phyloP scores from a whole-genome alignment of 2,329 filamentous ascomycete genomes.

The Cladobotryum mycophilum region DNA sequence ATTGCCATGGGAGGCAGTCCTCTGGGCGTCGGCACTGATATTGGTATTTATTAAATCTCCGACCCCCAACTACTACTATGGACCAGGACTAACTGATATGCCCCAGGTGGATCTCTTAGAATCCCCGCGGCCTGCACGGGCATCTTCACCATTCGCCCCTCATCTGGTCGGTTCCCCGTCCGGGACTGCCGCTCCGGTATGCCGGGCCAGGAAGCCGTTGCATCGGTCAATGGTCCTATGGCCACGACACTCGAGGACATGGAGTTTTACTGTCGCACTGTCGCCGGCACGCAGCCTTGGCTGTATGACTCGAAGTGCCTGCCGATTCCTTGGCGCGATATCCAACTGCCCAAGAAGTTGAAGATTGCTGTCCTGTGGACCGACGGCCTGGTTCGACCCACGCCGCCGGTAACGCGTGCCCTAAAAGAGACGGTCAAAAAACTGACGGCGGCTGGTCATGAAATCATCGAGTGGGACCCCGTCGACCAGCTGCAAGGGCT shows the following conservation, averaged over 20 bases:
- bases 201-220: conserved; percentile 58
- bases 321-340: conserved; percentile 49
- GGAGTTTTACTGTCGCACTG: conserved; percentile 44
- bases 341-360: conserved; percentile 33
- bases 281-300: conserved; percentile 51
- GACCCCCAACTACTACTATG: too few species aligned
- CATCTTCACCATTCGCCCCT: conserved; percentile 51
- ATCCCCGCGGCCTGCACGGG: conserved; percentile 51
- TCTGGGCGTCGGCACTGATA: conserved; percentile 59
- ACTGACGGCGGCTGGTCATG: conserved; percentile 41
- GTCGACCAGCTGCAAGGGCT: conserved; percentile 34
- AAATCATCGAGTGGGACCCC: conserved; percentile 46
- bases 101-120: conserved; percentile 45
- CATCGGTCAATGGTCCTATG: conserved; percentile 59
- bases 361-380: conserved; percentile 58
- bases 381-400: conserved; percentile 58
- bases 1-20: conserved; percentile 52
- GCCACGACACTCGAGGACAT: conserved; percentile 50
- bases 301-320: conserved; percentile 49
- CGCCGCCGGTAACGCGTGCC: conserved; percentile 57
- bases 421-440: conserved; percentile 39
- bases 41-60: conserved; percentile 27
- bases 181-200: conserved; percentile 48
- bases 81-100: not conserved
- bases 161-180: conserved; percentile 54